phyloP scores from a whole-genome alignment of 1,284 basidiomycete genomes.

The Rhizoctonia solani region DNA sequence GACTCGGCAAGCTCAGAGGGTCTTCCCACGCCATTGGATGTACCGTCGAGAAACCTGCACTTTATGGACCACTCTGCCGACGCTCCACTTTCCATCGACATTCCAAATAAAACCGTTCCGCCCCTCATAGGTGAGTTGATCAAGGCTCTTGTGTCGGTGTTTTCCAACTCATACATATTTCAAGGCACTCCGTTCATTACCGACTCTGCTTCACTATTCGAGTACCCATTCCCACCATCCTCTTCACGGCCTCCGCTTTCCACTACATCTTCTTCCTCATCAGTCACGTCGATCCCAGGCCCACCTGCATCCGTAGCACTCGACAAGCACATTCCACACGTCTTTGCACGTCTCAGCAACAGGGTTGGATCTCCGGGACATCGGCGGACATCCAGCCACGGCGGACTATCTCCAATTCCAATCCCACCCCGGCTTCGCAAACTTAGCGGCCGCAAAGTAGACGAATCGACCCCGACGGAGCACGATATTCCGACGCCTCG shows the following conservation, averaged over 20 bases:
- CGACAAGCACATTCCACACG: not conserved
- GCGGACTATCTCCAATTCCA: not conserved
- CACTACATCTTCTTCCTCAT: not conserved
- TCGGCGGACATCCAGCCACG: not conserved
- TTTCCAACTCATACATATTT: not conserved
- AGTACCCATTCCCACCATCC: constrained; percentile 6
- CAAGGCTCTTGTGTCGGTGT: not conserved
- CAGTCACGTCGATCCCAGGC: not conserved
- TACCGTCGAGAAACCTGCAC: not conserved
- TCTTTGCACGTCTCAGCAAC: not conserved
- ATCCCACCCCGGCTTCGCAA: not conserved
- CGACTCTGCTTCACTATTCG: constrained; percentile 4
- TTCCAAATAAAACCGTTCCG: not conserved
- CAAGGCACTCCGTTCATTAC: constrained; percentile 7
- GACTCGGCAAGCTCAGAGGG: constrained; percentile 12
- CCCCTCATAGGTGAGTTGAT: not conserved
- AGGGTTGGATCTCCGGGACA: not conserved
- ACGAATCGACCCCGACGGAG: too few species aligned
- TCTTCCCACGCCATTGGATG: not conserved
- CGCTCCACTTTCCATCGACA: not conserved
- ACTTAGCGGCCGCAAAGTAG: too few species aligned
- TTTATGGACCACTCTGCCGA: not conserved
- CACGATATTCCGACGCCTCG: too few species aligned
- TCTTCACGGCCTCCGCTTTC: not conserved
- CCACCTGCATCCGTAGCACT: not conserved